phyloP scores from a whole-genome alignment of 1,139 yeast species.

The Spathaspora sp. region DNA sequence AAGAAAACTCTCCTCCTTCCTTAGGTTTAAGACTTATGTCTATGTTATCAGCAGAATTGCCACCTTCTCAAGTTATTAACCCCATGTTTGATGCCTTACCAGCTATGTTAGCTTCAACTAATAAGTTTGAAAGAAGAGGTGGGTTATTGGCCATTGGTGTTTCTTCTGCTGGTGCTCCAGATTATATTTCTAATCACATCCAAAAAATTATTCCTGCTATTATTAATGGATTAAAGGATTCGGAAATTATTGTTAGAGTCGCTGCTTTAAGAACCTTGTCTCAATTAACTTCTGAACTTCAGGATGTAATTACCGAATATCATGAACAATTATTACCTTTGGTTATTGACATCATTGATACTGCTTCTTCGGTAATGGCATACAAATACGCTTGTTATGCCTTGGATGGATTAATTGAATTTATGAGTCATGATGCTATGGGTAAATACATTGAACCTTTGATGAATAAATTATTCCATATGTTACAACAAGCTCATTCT shows the following conservation, averaged over 20 bases:
- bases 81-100: slow-evolving; percentile 75
- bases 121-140: slow-evolving; percentile 83
- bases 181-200: slow-evolving; percentile 75
- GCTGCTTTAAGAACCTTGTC: slow-evolving; percentile 85
- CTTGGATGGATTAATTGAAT: slow-evolving; percentile 87
- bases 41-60: slow-evolving; percentile 75
- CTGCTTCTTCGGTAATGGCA: slow-evolving; percentile 78
- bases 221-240: slow-evolving; percentile 74
- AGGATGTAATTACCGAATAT: slow-evolving; percentile 78
- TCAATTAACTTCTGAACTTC: slow-evolving; percentile 79
- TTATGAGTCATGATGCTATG: slow-evolving; percentile 85
- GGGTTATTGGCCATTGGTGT: slow-evolving; percentile 80
- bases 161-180: slow-evolving; percentile 93
- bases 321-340: slow-evolving; percentile 84
- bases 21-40: slow-evolving; percentile 82
- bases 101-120: slow-evolving; percentile 57
- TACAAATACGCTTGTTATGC: slow-evolving; percentile 92
- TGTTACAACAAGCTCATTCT: slow-evolving; percentile 69
- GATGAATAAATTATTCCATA: slow-evolving; percentile 83
- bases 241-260: slow-evolving; percentile 74
- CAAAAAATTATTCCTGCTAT: slow-evolving; percentile 71
- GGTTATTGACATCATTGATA: slow-evolving; percentile 82
- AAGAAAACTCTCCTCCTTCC: slow-evolving; percentile 77
- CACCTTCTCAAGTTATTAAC: slow-evolving; percentile 87
- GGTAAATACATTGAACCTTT: slow-evolving; percentile 80